Evolutionary conservation across 306 rosid species (phyloP).

Genomic region (Dryas octopetala): DNA sequence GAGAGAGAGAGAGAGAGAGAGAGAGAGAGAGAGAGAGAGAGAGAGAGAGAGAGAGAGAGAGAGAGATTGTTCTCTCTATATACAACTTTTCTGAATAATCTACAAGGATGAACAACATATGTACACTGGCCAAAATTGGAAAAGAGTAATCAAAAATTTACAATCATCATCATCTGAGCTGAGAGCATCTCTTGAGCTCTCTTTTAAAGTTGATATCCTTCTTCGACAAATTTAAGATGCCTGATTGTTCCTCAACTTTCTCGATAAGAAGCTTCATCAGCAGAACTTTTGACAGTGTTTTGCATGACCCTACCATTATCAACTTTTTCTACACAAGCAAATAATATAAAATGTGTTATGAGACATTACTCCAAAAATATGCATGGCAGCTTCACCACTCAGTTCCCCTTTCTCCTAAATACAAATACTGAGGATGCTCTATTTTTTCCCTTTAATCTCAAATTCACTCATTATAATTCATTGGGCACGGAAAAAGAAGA

Average conservation of each 20-base stretch:
- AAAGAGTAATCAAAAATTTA: background rate
- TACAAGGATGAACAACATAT: background rate
- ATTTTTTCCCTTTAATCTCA: background rate
- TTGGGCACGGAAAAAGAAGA: background rate
- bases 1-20: too few species aligned
- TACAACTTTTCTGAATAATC: background rate
- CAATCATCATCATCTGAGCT: conserved; percentile 43
- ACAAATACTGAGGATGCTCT: background rate
- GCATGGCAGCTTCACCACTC: background rate
- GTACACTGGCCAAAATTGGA: background rate
- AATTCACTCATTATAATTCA: background rate
- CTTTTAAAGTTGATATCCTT: conserved; percentile 46
- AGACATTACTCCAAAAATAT: background rate
- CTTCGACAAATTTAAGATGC: conserved; percentile 54
- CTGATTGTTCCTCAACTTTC: conserved; percentile 84
- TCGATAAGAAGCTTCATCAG: conserved; percentile 76
- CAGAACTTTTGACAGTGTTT: conserved; percentile 72
- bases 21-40: too few species aligned
- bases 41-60: too few species aligned
- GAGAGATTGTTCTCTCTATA: too few species aligned
- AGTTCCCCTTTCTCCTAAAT: background rate
- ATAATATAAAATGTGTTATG: background rate
- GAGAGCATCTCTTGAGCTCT: conserved; percentile 57
- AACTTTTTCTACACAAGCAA: conserved; percentile 67
- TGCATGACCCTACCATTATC: conserved; percentile 85